A percentile compares a stretch with the other conserved stretches of the same genome.
Evolutionary conservation across 129 eudicot genomes (phyloP).

Genomic region (Centella asiatica): DNA sequence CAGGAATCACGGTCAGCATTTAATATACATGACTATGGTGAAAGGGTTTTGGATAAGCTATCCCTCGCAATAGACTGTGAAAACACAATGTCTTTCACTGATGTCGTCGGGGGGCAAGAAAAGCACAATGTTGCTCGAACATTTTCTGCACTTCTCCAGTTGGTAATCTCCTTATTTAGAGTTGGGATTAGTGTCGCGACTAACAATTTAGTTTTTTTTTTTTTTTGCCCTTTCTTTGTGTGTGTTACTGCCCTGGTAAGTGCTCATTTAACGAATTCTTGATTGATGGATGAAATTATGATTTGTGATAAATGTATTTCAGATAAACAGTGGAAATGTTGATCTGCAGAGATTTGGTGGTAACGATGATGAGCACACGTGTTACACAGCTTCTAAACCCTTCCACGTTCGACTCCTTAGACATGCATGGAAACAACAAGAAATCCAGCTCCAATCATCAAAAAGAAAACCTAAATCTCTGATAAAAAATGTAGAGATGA

Average conservation of each 20-base stretch:
- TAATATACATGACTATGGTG: conserved; percentile 87
- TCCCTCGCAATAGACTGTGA: conserved; percentile 28
- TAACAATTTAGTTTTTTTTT: too few species aligned
- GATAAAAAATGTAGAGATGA: conserved; percentile 17
- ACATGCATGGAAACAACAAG: conserved; percentile 33
- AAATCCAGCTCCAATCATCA: conserved; percentile 41
- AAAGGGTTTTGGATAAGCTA: conserved; percentile 61
- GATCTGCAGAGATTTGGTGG: conserved; percentile 37
- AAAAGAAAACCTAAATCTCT: conserved; percentile 69
- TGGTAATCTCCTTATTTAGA: too few species aligned
- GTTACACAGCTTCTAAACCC: conserved; percentile 63
- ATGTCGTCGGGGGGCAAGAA: conserved; percentile 72
- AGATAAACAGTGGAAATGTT: conserved; percentile 69
- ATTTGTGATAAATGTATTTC: not conserved
- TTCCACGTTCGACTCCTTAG: conserved; percentile 56
- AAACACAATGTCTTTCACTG: conserved; percentile 42
- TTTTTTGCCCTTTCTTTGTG: too few species aligned
- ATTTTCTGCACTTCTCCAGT: conserved; percentile 87
- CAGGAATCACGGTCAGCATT: conserved; percentile 91
- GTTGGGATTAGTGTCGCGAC: too few species aligned
- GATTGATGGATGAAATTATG: too few species aligned
- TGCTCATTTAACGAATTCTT: not conserved
- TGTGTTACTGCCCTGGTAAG: too few species aligned
- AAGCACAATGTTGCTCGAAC: conserved; percentile 87
- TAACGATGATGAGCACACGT: conserved; percentile 16